Evolutionary conservation across 2,329 filamentous ascomycete species (phyloP).

Genomic region (Calonectria crousiana): DNA sequence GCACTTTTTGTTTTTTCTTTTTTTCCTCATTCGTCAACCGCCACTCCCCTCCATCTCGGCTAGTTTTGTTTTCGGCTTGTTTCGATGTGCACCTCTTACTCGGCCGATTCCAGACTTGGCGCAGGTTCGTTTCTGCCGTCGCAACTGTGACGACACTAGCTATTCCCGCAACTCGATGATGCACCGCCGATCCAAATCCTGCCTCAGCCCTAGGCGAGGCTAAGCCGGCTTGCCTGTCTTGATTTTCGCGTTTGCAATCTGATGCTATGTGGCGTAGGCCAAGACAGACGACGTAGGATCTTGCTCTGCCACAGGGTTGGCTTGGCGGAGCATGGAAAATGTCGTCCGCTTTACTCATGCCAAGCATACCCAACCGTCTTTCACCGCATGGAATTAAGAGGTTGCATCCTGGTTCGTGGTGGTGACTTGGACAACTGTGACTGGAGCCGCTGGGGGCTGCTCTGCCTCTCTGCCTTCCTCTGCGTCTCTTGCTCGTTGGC

Average conservation of each 20-base stretch:
- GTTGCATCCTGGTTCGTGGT: conserved; percentile 14
- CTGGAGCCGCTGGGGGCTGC: conserved; percentile 27
- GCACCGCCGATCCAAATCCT: conserved; percentile 5
- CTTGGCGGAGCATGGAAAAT: neutral
- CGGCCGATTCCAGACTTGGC: conserved; percentile 4
- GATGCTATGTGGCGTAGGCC: neutral
- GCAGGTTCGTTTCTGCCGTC: neutral
- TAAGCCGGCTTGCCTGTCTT: neutral
- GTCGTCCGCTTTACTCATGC: neutral
- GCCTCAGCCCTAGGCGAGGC: conserved; percentile 7
- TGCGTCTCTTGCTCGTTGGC: neutral
- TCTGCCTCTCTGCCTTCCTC: neutral
- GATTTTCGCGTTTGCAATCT: neutral
- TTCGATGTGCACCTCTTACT: neutral
- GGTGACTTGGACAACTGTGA: conserved; percentile 34
- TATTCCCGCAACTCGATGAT: neutral
- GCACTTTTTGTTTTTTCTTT: neutral
- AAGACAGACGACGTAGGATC: neutral
- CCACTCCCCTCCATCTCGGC: neutral
- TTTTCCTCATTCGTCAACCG: neutral
- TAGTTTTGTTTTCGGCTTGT: neutral
- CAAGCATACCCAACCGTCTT: conserved; percentile 8
- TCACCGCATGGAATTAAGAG: conserved; percentile 23
- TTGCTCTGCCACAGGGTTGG: neutral
- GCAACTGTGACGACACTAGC: neutral